Conservation (phyloP, 768 basidiomycete species). For the Coprinopsis sp. region DNA sequence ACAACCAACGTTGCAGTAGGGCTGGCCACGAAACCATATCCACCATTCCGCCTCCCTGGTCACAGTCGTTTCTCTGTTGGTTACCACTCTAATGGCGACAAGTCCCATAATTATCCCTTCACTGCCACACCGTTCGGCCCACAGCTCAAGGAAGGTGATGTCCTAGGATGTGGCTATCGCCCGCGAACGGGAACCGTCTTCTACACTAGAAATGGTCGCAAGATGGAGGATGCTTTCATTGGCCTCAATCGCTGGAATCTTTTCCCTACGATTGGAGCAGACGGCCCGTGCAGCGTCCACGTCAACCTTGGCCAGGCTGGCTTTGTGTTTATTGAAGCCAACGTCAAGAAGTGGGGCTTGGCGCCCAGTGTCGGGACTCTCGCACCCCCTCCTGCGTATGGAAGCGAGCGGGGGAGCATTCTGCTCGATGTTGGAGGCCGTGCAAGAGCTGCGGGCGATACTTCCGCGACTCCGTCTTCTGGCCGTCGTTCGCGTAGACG, state of each 20-base stretch:
- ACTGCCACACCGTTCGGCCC: conserved; percentile 81
- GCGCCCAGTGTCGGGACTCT: conserved; percentile 96
- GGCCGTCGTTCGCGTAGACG: conserved; percentile 55
- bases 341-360: conserved; percentile 99
- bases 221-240: conserved; percentile 92
- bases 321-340: conserved; percentile 98
- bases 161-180: conserved; percentile 92
- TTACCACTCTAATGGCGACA: conserved; percentile 95
- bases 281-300: conserved; percentile 94
- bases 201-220: conserved; percentile 96
- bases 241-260: conserved; percentile 89
- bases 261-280: conserved; percentile 95
- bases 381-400: conserved; percentile 97
- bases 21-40: conserved; percentile 95
- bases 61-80: conserved; percentile 83
- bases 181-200: conserved; percentile 98
- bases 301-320: conserved; percentile 97
- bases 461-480: conserved; percentile 45
- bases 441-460: conserved; percentile 35
- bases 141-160: conserved; percentile 86
- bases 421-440: conserved; percentile 85
- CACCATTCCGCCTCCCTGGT: conserved; percentile 89
- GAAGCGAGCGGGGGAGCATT: conserved; percentile 94
- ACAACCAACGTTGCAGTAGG: conserved; percentile 89
- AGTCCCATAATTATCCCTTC: conserved; percentile 96